Percentiles rank a stretch among this genome's conserved stretches.
Evolutionary conservation across 192 early-diverging fungal species (phyloP).

Genomic region (Coemansia reversa): DNA sequence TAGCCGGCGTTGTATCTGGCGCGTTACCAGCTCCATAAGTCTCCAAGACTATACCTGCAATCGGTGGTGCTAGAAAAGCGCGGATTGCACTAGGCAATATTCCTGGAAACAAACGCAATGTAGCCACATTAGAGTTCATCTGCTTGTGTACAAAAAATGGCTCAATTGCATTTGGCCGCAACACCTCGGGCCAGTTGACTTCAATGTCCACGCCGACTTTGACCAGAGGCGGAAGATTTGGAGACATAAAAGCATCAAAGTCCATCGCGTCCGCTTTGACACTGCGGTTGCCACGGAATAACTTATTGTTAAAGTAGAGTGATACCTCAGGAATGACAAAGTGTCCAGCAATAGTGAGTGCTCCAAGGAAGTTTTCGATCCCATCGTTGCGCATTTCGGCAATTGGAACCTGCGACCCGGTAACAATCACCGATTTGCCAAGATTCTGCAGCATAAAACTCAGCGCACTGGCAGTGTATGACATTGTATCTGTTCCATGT

Average conservation of each 20-base stretch:
- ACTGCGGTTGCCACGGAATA: slow-evolving; percentile 89
- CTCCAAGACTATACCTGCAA: slow-evolving; percentile 90
- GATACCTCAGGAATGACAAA: slow-evolving; percentile 96
- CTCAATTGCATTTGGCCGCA: slow-evolving; percentile 80
- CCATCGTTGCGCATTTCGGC: slow-evolving; percentile 98
- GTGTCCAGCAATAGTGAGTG: slow-evolving; percentile 95
- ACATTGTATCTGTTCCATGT: slow-evolving; percentile 92
- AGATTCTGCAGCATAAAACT: slow-evolving; percentile 97
- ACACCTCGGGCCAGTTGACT: slow-evolving; percentile 85
- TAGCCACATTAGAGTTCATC: slow-evolving; percentile 84
- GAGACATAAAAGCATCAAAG: slow-evolving; percentile 82
- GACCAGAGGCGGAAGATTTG: slow-evolving; percentile 87
- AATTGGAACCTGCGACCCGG: slow-evolving; percentile 96
- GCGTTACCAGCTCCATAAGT: slow-evolving; percentile 98
- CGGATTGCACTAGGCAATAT: slow-evolving; percentile 85
- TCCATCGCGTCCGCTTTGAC: slow-evolving; percentile 76
- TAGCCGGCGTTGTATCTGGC: slow-evolving; percentile 81
- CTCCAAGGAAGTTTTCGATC: slow-evolving; percentile 93
- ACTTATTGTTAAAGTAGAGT: slow-evolving; percentile 91
- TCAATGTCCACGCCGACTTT: slow-evolving; percentile 96
- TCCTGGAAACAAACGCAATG: slow-evolving; percentile 90
- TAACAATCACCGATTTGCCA: slow-evolving; percentile 97
- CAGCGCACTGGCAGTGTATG: slow-evolving; percentile 82
- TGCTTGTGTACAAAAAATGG: slow-evolving; percentile 82
- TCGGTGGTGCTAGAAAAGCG: slow-evolving; percentile 81